phyloP scores from a whole-genome alignment of 371 early-diverging fungal genomes.

The Mortierella sp. region DNA sequence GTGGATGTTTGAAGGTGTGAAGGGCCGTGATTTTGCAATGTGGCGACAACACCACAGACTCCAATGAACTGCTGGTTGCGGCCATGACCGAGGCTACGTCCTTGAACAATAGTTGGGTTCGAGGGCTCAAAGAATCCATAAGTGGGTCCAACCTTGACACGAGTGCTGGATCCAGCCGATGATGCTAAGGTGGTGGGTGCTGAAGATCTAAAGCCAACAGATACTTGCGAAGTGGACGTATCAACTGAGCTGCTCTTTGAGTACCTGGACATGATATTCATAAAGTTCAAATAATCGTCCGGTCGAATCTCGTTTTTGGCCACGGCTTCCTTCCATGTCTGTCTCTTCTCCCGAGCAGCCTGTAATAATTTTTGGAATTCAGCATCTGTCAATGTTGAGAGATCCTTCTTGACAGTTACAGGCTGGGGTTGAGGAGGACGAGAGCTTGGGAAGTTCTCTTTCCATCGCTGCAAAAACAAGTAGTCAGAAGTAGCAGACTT shows the following conservation, averaged over 20 bases:
- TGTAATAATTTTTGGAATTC: conserved; percentile 74
- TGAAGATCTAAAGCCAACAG: conserved; percentile 36
- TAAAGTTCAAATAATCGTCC: conserved; percentile 59
- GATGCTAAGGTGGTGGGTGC: conserved; percentile 48
- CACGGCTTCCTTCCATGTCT: conserved; percentile 66
- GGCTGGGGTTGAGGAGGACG: conserved; percentile 63
- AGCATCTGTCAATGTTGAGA: conserved; percentile 64
- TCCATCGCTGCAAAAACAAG: conserved; percentile 70
- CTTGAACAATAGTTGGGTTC: conserved; percentile 63
- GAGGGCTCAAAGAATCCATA: conserved; percentile 56
- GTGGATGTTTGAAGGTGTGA: conserved; percentile 54
- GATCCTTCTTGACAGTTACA: conserved; percentile 48
- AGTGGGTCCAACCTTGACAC: conserved; percentile 54
- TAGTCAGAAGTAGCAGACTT: conserved; percentile 68
- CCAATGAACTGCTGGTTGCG: conserved; percentile 69
- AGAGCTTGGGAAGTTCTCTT: conserved; percentile 79
- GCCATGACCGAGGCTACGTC: conserved; percentile 73
- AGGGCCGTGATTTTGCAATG: conserved; percentile 58
- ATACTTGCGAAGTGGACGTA: conserved; percentile 44
- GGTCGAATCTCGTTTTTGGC: conserved; percentile 53
- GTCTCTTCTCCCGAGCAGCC: conserved; percentile 59
- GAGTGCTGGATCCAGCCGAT: conserved; percentile 34
- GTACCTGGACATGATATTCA: conserved; percentile 56
- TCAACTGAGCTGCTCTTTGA: conserved; percentile 30
- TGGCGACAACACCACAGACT: conserved; percentile 77